phyloP scores from a whole-genome alignment of 208 protist genomes.

The Acanthamoeba lugdunensis region DNA sequence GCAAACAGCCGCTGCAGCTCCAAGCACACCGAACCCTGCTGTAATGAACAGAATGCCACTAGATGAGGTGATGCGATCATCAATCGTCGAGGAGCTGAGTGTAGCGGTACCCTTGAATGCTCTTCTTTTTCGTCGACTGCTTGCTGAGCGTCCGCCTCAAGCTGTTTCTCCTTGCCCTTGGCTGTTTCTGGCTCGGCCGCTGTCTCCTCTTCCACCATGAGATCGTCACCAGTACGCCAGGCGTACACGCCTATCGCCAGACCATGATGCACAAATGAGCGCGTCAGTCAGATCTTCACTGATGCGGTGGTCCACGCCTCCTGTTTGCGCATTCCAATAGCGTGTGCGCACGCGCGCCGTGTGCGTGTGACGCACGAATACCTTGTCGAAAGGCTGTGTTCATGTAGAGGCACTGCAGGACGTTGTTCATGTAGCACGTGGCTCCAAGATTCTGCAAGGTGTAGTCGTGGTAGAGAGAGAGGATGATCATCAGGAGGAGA shows the following conservation, averaged over 20 bases:
- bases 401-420: constrained; percentile 71
- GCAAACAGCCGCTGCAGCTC: constrained; percentile 68
- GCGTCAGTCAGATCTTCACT: too few relatives aligned
- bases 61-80: too few relatives aligned
- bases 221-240: background rate
- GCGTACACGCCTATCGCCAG: background rate
- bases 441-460: constrained; percentile 70
- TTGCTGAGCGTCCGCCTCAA: background rate
- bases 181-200: background rate
- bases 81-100: too few relatives aligned
- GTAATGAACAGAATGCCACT: too few relatives aligned
- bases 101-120: too few relatives aligned
- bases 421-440: constrained; percentile 73
- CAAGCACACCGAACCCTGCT: constrained; percentile 46
- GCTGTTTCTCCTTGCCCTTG: background rate
- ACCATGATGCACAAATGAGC: background rate
- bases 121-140: too few relatives aligned
- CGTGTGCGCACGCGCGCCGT: too few relatives aligned
- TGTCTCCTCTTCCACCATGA: background rate
- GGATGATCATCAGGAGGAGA: background rate
- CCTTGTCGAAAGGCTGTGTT: constrained; percentile 70
- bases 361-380: background rate
- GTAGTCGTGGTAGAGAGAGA: background rate
- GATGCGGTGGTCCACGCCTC: too few relatives aligned
- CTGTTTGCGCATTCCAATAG: too few relatives aligned